phyloP scores from a whole-genome alignment of 495 filamentous ascomycete genomes.

The Niebla homalea region DNA sequence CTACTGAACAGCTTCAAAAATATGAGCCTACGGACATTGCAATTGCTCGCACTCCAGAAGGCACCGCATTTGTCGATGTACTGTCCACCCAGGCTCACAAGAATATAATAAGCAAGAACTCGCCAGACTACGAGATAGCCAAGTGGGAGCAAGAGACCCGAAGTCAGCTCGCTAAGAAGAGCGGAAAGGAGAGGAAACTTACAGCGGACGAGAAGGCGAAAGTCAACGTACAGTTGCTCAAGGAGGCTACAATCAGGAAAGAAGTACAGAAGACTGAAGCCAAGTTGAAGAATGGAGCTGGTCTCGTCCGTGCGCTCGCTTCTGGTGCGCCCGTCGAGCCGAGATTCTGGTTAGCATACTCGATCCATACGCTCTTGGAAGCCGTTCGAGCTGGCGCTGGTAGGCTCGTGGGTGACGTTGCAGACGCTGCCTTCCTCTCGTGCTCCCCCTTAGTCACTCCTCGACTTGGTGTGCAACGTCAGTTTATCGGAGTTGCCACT shows the following conservation, averaged over 20 bases:
- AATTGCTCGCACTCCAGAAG: conserved; percentile 80
- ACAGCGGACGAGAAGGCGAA: conserved; percentile 77
- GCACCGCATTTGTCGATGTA: conserved; percentile 78
- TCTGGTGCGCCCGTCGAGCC: conserved; percentile 75
- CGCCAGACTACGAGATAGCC: conserved; percentile 82
- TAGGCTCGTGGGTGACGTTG: conserved; percentile 61
- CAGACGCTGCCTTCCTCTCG: conserved; percentile 66
- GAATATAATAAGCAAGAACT: conserved; percentile 61
- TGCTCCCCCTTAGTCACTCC: conserved; percentile 58
- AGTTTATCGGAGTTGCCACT: conserved; percentile 79
- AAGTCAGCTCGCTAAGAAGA: conserved; percentile 77
- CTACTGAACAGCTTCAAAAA: conserved; percentile 46
- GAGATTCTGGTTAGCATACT: conserved; percentile 71
- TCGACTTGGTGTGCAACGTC: conserved; percentile 61
- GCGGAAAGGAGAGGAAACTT: conserved; percentile 82
- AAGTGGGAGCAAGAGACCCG: conserved; percentile 97
- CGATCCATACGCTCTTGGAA: conserved; percentile 54
- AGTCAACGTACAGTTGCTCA: conserved; percentile 79
- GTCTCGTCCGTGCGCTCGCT: conserved; percentile 68
- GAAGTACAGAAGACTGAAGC: conserved; percentile 53
- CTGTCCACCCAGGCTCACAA: conserved; percentile 61
- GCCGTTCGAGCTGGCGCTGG: conserved; percentile 67
- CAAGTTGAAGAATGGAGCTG: conserved; percentile 64
- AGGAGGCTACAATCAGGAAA: conserved; percentile 66
- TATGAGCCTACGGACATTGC: conserved; percentile 79